Evolutionary conservation across 139 green algal genomes (phyloP).

Genomic region (Bryopsis sp.): DNA sequence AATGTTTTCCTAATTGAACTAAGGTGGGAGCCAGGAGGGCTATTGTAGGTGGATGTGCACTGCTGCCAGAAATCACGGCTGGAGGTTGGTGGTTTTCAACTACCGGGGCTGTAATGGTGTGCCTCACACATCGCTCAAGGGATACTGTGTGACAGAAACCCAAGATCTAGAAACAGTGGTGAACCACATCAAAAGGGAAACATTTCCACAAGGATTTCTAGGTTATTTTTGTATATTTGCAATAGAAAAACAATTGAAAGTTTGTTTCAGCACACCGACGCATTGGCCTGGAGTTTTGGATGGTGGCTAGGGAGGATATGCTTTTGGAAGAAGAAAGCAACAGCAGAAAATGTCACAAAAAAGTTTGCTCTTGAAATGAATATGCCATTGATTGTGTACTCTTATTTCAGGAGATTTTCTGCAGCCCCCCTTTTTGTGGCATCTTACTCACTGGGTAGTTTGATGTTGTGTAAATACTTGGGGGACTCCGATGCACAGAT

Average conservation of each 20-base stretch:
- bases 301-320: no score
- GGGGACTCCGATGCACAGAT: no score
- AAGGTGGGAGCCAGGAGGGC: constrained; percentile 57
- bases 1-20: no score
- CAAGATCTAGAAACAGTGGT: constrained; percentile 42
- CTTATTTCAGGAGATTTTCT: constrained; percentile 40
- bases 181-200: constrained; percentile 31
- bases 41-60: constrained; percentile 59
- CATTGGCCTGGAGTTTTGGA: no score
- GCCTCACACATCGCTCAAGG: constrained; percentile 35
- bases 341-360: no score
- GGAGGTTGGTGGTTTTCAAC: constrained; percentile 49
- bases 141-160: constrained; percentile 43
- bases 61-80: constrained; percentile 30
- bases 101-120: constrained; percentile 62
- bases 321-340: no score
- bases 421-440: constrained; percentile 45
- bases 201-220: no score
- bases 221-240: no score
- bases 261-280: constrained; percentile 29
- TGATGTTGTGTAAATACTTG: constrained; percentile 68
- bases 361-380: no score
- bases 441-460: constrained; percentile 58
- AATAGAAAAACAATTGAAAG: no score
- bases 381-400: no score